Base-by-base conservation (phyloP, 768 basidiomycete species). In the Lyophyllum shimeji region DNA sequence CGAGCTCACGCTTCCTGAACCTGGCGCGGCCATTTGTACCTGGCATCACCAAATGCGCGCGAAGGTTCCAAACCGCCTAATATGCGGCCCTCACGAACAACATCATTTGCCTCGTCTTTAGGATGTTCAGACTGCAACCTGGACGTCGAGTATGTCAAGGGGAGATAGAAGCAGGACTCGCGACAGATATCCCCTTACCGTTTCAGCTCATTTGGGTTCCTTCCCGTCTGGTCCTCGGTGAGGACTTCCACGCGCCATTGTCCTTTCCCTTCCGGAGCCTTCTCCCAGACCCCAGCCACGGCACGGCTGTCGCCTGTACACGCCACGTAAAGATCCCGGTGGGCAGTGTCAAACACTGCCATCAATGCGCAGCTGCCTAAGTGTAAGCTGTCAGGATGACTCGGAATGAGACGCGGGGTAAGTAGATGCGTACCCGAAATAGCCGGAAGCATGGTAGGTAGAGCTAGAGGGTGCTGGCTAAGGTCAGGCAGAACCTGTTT, bases 141-240 rank as follows among this genome's bases (percentile, higher is more conserved):
- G 59, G 23, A 29, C 21, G 3, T 29, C n/a, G 53, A 33, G 24
- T 40, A 33, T 33, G 42, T 34, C 52, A 33, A 51, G 27, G 40
- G 49, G 52, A 39, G 24, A 21, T 12, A 3, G 37, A 24, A 44
- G 11, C 25, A 33, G 7, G 21, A 42, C 7, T 12, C 31, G 27
- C 0, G 56, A 18, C 24, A 20, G 45, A 13, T 15, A 9, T 49
- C 15, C 46, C 65, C 76, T 49, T 63, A 95, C 95, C 95, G 83
- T 68, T 81, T 81, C 23, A 89, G 74, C 71, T 99, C 97, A 45
- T 83, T 87, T 15, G 82, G 85, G 67, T 94, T 98, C 61, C 93
- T 84, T 37, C 94, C 97, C 7, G 95, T 98, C 76, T 98, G 95
- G 67, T 98, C 97, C 70, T 98, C 94, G 25, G 84, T 93, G 58